Evolutionary conservation across 225 moss, liverwort and hornwort genomes (phyloP).

Genomic region (Physcomitrellopsis africana): DNA sequence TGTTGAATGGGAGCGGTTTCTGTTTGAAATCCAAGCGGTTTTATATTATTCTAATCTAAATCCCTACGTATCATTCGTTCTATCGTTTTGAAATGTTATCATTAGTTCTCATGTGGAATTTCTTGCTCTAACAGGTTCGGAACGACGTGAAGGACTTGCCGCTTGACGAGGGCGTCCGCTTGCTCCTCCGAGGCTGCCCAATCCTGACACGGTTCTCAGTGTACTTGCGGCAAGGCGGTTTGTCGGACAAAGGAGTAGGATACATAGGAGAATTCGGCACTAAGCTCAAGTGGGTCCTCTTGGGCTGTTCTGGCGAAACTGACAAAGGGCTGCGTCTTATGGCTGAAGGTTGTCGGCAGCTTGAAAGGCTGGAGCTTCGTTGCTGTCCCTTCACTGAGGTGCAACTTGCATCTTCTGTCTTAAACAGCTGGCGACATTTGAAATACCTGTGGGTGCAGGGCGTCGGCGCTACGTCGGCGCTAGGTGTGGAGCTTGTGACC

Average conservation of each 20-base stretch:
- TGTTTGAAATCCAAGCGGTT: not conserved
- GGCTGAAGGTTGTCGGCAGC: conserved; percentile 66
- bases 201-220: conserved; percentile 72
- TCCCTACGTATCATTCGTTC: not conserved
- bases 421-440: conserved; percentile 36
- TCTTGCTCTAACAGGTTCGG: conserved; percentile 31
- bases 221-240: conserved; percentile 71
- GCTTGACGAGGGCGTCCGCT: conserved; percentile 76
- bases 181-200: conserved; percentile 65
- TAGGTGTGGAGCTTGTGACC: conserved; percentile 50
- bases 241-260: conserved; percentile 68
- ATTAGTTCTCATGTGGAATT: conserved; percentile 6
- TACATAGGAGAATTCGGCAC: conserved; percentile 80
- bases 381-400: conserved; percentile 69
- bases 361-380: conserved; percentile 80
- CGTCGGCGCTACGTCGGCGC: conserved; percentile 41
- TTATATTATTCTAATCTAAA: not conserved
- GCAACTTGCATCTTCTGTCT: conserved; percentile 42
- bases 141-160: conserved; percentile 57
- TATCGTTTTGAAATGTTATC: not conserved
- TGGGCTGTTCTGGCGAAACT: conserved; percentile 77
- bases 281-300: conserved; percentile 74
- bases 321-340: conserved; percentile 61
- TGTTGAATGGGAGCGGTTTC: not conserved
- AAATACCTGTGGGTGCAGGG: conserved; percentile 86